Evolutionary conservation across 257 asterid genomes (phyloP).

Genomic region (Primulina tabacum): DNA sequence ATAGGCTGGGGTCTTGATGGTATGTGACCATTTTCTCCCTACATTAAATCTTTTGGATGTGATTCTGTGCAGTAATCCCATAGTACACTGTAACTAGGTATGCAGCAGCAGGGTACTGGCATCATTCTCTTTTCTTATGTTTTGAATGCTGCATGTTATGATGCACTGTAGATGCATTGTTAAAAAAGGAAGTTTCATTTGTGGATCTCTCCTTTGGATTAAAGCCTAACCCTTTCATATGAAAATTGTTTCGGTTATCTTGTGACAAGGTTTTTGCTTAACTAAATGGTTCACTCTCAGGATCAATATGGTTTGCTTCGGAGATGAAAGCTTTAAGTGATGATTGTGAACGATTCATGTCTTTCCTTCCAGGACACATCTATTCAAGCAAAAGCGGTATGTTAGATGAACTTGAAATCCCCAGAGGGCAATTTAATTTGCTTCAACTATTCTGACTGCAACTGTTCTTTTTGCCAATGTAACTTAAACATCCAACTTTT

Average conservation of each 20-base stretch:
- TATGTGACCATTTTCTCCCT: constrained; percentile 29
- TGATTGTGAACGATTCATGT: constrained; percentile 88
- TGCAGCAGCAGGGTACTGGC: neutral
- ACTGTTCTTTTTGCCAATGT: constrained; percentile 8
- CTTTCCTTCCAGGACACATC: constrained; percentile 92
- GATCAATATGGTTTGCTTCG: constrained; percentile 97
- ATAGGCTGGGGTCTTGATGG: constrained; percentile 99
- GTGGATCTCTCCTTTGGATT: constrained; percentile 15
- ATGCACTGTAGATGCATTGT: constrained; percentile 18
- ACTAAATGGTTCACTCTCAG: constrained; percentile 23
- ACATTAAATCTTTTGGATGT: constrained; percentile 21
- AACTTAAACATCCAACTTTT: constrained; percentile 12
- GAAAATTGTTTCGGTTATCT: constrained; percentile 14
- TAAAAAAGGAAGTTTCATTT: constrained; percentile 6
- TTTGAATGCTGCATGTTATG: neutral
- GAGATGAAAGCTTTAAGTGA: constrained; percentile 99
- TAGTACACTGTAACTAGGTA: neutral
- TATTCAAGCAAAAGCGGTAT: constrained; percentile 93
- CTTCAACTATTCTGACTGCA: constrained; percentile 11
- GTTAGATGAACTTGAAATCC: constrained; percentile 18
- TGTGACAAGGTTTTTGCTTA: constrained; percentile 7
- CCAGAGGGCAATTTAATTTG: constrained; percentile 12
- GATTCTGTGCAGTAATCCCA: constrained; percentile 5
- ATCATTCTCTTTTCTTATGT: constrained; percentile 14
- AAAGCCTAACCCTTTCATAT: constrained; percentile 6